These are phyloP conservation scores for Heimioporus punctisporus DNA, from an alignment of 1,284 basidiomycete genomes.

Conservation along the genomic window DNA sequence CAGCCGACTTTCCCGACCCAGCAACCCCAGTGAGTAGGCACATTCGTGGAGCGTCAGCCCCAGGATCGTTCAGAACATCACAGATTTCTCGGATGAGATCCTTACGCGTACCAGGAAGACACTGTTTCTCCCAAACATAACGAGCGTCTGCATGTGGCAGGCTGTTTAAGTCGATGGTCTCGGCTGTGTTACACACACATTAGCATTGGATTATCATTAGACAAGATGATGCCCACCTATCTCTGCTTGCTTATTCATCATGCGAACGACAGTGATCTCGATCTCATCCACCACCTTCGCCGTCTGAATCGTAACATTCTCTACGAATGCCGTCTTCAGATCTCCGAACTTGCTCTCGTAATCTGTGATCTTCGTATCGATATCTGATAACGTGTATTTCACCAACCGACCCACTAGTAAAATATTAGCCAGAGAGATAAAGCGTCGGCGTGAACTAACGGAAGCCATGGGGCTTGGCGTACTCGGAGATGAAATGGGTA, in stretches of 20 bases:
- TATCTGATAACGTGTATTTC: neutral
- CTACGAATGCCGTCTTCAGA: slow-evolving; percentile 1
- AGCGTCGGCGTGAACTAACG: neutral
- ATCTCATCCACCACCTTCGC: too few species aligned
- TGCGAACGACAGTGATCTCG: neutral
- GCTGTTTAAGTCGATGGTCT: neutral
- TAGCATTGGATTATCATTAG: neutral
- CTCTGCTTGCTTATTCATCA: neutral
- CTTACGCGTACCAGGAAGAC: neutral
- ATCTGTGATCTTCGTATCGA: neutral
- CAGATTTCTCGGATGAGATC: neutral
- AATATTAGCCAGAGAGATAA: neutral
- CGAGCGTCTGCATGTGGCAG: neutral
- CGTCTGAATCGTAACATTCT: neutral
- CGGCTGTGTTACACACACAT: neutral
- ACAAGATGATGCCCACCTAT: neutral
- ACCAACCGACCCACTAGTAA: neutral
- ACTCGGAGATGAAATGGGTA: neutral
- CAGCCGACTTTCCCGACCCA: neutral
- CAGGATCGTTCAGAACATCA: neutral
- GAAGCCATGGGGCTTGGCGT: neutral
- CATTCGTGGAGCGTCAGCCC: neutral
- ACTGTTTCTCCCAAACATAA: neutral
- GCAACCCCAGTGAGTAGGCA: neutral
- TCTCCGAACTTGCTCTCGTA: slow-evolving; percentile 4